These are phyloP conservation scores for Aureobasidium musti DNA, from an alignment of 2,329 filamentous ascomycete genomes.

Conservation along the genomic window DNA sequence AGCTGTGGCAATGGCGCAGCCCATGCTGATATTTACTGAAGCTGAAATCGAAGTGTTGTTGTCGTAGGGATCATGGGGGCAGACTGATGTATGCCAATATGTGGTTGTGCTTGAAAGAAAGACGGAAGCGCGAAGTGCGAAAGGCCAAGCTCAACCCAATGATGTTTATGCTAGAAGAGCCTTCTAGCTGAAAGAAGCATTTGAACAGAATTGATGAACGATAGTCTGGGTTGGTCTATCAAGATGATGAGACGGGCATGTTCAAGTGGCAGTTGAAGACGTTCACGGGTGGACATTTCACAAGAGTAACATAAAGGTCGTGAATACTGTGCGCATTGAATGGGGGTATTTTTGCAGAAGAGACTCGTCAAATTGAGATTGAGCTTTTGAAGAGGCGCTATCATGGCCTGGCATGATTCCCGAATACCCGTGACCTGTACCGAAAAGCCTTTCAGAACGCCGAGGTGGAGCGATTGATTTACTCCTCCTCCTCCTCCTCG, in stretches of 20 bases:
- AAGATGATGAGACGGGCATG: too few species aligned
- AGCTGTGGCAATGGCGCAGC: too few species aligned
- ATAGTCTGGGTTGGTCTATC: too few species aligned
- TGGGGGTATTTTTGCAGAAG: slow-evolving; percentile 27
- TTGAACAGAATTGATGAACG: too few species aligned
- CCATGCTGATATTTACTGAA: too few species aligned
- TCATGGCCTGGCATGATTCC: slow-evolving; percentile 27
- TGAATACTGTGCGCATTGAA: slow-evolving; percentile 27
- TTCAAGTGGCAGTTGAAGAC: too few species aligned
- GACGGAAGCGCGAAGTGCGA: too few species aligned
- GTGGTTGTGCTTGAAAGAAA: too few species aligned
- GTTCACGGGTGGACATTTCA: slow-evolving; percentile 7
- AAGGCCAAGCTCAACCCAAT: neutral
- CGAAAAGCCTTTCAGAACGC: slow-evolving; percentile 16
- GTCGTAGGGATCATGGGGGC: neutral
- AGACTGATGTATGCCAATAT: too few species aligned
- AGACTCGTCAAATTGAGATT: slow-evolving; percentile 30
- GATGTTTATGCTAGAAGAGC: neutral
- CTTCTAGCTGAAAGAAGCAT: too few species aligned
- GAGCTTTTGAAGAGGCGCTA: slow-evolving; percentile 25
- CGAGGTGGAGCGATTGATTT: slow-evolving; percentile 34
- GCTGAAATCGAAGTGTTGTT: neutral
- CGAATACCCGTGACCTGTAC: slow-evolving; percentile 24
- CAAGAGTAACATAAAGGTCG: slow-evolving; percentile 15
- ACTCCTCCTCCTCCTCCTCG: slow-evolving; percentile 82